These are phyloP conservation scores for Dictyostelium citrinum DNA, from an alignment of 78 protist genomes.

Conservation along the genomic window DNA sequence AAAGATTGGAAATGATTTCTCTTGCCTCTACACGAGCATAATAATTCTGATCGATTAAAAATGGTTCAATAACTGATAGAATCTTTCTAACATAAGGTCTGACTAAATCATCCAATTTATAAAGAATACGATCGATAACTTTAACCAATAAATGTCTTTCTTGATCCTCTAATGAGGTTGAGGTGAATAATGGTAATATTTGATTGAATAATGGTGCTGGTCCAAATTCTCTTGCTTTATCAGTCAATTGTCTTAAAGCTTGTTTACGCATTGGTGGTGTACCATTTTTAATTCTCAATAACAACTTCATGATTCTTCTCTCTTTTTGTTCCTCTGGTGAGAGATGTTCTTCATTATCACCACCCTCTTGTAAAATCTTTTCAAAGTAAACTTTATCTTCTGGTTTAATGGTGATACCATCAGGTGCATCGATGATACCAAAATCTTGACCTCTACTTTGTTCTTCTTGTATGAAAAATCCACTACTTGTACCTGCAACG, in stretches of 20 bases:
- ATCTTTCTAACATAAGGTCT: slow-evolving; percentile 97
- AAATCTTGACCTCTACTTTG: not conserved
- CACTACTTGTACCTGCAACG: slow-evolving; percentile 53
- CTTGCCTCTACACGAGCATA: slow-evolving; percentile 99
- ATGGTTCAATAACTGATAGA: slow-evolving; percentile 98
- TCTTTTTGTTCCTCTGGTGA: slow-evolving; percentile 92
- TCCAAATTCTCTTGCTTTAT: slow-evolving; percentile 97
- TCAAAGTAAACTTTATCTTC: slow-evolving; percentile 95
- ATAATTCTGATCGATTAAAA: slow-evolving; percentile 98
- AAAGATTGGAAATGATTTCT: slow-evolving; percentile 97
- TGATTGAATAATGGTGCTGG: slow-evolving; percentile 97
- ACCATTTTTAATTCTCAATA: slow-evolving; percentile 98
- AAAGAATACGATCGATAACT: slow-evolving; percentile 97
- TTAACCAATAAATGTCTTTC: slow-evolving; percentile 99
- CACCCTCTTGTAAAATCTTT: slow-evolving; percentile 78
- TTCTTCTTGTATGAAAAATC: slow-evolving; percentile 73
- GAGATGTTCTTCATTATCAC: slow-evolving; percentile 83
- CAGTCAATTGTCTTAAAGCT: slow-evolving; percentile 96
- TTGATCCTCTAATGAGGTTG: slow-evolving; percentile 97
- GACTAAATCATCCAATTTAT: slow-evolving; percentile 97
- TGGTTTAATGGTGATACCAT: slow-evolving; percentile 94
- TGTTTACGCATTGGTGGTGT: slow-evolving; percentile 97
- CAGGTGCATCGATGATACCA: slow-evolving; percentile 24
- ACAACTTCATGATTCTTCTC: slow-evolving; percentile 93
- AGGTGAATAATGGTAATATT: slow-evolving; percentile 95